These are phyloP conservation scores for Fusarium sp. DNA, from an alignment of 2,329 filamentous ascomycete species.

Conservation along the genomic window DNA sequence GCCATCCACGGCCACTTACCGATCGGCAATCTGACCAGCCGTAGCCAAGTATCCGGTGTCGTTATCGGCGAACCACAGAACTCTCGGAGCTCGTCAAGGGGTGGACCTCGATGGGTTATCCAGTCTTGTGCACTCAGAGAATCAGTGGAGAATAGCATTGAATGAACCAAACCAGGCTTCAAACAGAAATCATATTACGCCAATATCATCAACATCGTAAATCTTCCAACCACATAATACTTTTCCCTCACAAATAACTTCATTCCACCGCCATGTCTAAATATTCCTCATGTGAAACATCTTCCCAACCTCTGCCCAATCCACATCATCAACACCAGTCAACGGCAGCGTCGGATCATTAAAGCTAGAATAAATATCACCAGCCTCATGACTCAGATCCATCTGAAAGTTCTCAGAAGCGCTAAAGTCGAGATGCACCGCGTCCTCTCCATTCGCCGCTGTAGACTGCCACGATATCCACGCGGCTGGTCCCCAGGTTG, in stretches of 20 bases:
- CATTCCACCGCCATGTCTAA: background rate
- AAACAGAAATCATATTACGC: background rate
- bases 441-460: background rate
- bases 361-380: constrained; percentile 45
- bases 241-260: background rate
- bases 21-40: background rate
- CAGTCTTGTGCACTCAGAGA: background rate
- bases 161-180: background rate
- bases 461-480: constrained; percentile 5
- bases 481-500: background rate
- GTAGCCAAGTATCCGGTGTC: background rate
- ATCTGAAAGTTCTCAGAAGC: constrained; percentile 34
- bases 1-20: background rate
- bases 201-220: background rate
- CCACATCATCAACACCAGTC: constrained; percentile 47
- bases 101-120: background rate
- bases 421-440: constrained; percentile 24
- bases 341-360: constrained; percentile 46
- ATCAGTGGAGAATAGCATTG: background rate
- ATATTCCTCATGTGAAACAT: constrained; percentile 38
- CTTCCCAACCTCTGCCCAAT: constrained; percentile 47
- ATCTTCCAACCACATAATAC: background rate
- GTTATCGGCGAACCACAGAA: background rate
- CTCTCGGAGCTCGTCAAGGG: background rate
- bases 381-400: constrained; percentile 42